These are phyloP conservation scores for Erythrobasidium hasegawianum DNA, from an alignment of 1,284 basidiomycete genomes.

Conservation along the genomic window DNA sequence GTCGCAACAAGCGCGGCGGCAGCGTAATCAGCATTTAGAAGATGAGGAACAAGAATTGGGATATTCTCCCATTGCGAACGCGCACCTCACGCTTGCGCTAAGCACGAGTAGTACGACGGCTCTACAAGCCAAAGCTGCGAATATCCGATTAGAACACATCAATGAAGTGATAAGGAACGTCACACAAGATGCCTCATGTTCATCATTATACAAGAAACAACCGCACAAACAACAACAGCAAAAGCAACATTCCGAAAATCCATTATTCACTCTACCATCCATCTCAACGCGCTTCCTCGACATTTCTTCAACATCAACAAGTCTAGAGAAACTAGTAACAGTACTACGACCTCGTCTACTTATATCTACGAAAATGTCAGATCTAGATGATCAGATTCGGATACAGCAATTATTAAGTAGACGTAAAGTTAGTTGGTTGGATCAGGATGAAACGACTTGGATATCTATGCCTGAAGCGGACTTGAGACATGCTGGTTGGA, in stretches of 20 bases:
- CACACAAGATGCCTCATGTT: constrained; percentile 6
- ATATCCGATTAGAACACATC: too few relatives aligned
- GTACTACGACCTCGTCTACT: background rate
- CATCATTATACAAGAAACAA: background rate
- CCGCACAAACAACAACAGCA: too few relatives aligned
- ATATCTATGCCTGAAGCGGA: constrained; percentile 22
- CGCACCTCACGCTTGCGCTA: constrained; percentile 9
- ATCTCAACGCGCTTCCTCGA: background rate
- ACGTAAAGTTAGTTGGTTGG: background rate
- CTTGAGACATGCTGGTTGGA: constrained; percentile 24
- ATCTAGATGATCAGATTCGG: background rate
- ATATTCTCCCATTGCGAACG: background rate
- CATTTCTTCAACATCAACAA: too few relatives aligned
- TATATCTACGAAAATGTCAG: background rate
- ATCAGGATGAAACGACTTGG: background rate
- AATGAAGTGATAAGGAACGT: background rate
- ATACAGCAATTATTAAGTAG: background rate
- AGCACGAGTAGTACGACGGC: background rate
- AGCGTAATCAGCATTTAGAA: background rate
- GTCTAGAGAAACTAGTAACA: background rate
- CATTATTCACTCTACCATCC: background rate
- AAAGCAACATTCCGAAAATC: too few relatives aligned
- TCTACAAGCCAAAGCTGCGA: background rate
- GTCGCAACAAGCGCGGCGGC: too few relatives aligned
- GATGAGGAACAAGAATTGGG: background rate